Evolutionary conservation across 306 rosid species (phyloP).

Genomic region (Oxytropis ochrocephala): DNA sequence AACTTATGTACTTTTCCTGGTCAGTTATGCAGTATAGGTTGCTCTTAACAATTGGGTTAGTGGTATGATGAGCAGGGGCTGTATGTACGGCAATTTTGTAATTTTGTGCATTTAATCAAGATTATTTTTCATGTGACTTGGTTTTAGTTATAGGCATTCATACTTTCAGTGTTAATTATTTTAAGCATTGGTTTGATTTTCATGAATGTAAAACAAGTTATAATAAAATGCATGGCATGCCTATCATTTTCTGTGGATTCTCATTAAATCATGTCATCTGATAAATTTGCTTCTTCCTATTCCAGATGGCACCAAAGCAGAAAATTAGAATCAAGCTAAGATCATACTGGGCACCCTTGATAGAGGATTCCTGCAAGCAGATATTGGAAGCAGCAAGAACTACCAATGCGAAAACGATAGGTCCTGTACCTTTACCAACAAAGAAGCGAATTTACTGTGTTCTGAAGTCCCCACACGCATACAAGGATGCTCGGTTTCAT

Average conservation of each 20-base stretch:
- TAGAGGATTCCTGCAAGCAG: conserved; percentile 99
- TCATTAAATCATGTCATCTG: conserved; percentile 5
- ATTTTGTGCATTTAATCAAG: neutral
- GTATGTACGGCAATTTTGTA: neutral
- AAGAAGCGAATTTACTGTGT: conserved; percentile 78
- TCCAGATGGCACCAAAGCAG: conserved; percentile 87
- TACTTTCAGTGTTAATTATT: neutral
- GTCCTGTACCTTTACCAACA: conserved; percentile 98
- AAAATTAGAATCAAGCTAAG: conserved; percentile 94
- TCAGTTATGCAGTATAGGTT: no score
- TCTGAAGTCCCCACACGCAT: conserved; percentile 89
- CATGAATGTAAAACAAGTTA: neutral
- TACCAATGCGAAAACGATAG: conserved; percentile 94
- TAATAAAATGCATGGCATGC: neutral
- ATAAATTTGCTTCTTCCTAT: conserved; percentile 12
- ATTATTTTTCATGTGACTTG: no score
- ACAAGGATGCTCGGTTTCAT: conserved; percentile 93
- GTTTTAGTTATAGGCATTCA: neutral
- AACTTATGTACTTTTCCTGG: no score
- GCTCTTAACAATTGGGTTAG: no score
- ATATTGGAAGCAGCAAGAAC: conserved; percentile 87
- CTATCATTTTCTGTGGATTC: neutral
- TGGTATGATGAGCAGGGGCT: neutral
- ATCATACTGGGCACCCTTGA: conserved; percentile 82
- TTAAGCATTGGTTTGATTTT: conserved; percentile 1